Percentiles rank a stretch among this genome's conserved stretches.
These are phyloP conservation scores for Sporothrix globosa DNA, from an alignment of 2,329 filamentous ascomycete genomes.

Conservation along the genomic window DNA sequence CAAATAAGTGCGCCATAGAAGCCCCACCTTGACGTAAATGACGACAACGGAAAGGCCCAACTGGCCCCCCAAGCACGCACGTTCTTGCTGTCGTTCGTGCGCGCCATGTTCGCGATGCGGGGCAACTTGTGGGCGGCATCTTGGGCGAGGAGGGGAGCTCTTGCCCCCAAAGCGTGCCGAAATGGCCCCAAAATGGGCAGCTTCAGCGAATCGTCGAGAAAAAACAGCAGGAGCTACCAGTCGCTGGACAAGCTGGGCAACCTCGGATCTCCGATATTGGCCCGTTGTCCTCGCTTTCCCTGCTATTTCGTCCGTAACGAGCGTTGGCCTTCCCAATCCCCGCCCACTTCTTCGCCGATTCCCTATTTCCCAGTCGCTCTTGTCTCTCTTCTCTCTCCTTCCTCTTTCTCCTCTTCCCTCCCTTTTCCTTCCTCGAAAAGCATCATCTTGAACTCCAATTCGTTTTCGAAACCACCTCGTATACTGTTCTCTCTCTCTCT, in stretches of 20 bases:
- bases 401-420: constrained; percentile 7
- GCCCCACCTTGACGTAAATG: constrained; percentile 34
- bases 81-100: constrained; percentile 16
- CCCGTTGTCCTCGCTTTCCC: constrained; percentile 18
- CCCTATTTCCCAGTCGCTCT: constrained; percentile 23
- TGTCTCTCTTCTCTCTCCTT: constrained; percentile 17
- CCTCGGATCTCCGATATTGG: constrained; percentile 36
- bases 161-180: neutral
- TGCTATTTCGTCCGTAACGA: constrained; percentile 15
- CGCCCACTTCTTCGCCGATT: constrained; percentile 29
- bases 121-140: constrained; percentile 25
- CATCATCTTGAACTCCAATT: constrained; percentile 20
- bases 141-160: neutral
- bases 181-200: neutral
- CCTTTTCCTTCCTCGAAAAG: neutral
- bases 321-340: constrained; percentile 7
- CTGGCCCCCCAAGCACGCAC: constrained; percentile 25
- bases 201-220: constrained; percentile 1
- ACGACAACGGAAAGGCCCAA: constrained; percentile 30
- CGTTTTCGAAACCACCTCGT: neutral
- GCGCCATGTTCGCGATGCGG: constrained; percentile 32
- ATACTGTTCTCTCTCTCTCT: neutral
- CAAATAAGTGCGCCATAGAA: constrained; percentile 3
- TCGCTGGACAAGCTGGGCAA: constrained; percentile 8
- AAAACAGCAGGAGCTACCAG: neutral